Conservation (phyloP, 2,329 filamentous ascomycete species). For the Tolypocladium inflatum region DNA sequence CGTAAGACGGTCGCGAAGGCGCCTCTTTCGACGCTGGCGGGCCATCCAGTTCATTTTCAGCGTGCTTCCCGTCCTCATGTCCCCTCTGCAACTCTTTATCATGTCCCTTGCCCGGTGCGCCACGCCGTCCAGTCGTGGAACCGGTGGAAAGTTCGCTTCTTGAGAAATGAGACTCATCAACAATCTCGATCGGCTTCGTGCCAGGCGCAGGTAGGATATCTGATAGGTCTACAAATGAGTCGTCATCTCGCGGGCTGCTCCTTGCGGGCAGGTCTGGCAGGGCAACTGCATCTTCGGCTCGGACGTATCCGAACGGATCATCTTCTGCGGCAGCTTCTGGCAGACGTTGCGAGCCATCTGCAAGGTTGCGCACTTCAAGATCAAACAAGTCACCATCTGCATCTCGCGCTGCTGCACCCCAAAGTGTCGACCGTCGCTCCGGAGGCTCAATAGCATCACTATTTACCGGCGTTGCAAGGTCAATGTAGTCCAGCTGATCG, state of each 20-base stretch:
- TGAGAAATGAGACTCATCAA: conserved; percentile 8
- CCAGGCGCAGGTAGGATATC: conserved; percentile 12
- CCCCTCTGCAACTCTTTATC: background rate
- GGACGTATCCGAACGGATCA: conserved; percentile 31
- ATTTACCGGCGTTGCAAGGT: conserved; percentile 28
- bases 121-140: background rate
- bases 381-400: conserved; percentile 54
- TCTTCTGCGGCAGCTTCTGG: conserved; percentile 11
- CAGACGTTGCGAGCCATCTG: conserved; percentile 27
- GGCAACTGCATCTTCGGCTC: conserved; percentile 3
- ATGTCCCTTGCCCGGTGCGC: background rate
- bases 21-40: background rate
- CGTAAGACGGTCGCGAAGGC: conserved; percentile 42
- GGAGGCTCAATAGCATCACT: conserved; percentile 26
- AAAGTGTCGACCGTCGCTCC: conserved; percentile 39
- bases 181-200: background rate
- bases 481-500: conserved; percentile 31
- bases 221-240: conserved; percentile 13
- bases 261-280: background rate
- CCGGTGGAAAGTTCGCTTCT: conserved; percentile 12
- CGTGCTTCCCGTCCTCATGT: background rate
- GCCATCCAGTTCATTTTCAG: background rate
- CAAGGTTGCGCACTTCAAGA: conserved; percentile 51
- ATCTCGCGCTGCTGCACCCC: conserved; percentile 62
- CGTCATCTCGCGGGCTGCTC: conserved; percentile 1